These are phyloP conservation scores for Pseudocercospora crystallina DNA, from an alignment of 2,329 filamentous ascomycete species.

Conservation along the genomic window DNA sequence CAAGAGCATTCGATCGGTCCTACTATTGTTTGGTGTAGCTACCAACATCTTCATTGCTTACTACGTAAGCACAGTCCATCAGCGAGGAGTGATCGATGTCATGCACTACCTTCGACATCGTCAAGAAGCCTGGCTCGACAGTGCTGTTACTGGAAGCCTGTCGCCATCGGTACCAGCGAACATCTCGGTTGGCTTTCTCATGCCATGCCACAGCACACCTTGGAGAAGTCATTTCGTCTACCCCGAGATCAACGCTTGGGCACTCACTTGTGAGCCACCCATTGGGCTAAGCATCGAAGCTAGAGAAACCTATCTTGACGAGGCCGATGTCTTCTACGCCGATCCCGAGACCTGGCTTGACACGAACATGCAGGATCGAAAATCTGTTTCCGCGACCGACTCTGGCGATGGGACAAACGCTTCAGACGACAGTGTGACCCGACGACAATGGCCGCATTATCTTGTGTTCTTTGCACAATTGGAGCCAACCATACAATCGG, in stretches of 20 bases:
- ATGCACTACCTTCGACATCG: constrained; percentile 72
- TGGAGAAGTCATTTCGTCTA: constrained; percentile 88
- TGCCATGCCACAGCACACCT: constrained; percentile 93
- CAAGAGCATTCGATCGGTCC: constrained; percentile 47
- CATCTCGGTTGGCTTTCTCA: constrained; percentile 73
- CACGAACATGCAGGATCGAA: constrained; percentile 38
- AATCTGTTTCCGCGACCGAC: neutral
- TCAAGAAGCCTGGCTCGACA: constrained; percentile 26
- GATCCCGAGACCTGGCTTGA: constrained; percentile 52
- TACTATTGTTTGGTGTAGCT: constrained; percentile 56
- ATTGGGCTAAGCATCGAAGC: constrained; percentile 63
- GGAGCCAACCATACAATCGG: constrained; percentile 48
- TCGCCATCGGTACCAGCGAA: constrained; percentile 13
- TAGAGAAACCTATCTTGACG: constrained; percentile 73
- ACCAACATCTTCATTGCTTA: constrained; percentile 69
- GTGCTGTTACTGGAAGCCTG: constrained; percentile 1
- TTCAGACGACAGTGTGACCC: neutral
- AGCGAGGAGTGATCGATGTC: constrained; percentile 74
- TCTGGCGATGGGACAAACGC: neutral
- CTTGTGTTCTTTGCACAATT: constrained; percentile 59
- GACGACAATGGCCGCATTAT: constrained; percentile 45
- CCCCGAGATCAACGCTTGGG: constrained; percentile 73
- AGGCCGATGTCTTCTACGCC: constrained; percentile 87
- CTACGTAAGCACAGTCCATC: constrained; percentile 76
- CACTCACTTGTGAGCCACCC: constrained; percentile 87